Percentiles rank a stretch among this genome's conserved stretches.
Evolutionary conservation across 345 rosid genomes (phyloP).

Genomic region (Psidium friedrichsthalianum): DNA sequence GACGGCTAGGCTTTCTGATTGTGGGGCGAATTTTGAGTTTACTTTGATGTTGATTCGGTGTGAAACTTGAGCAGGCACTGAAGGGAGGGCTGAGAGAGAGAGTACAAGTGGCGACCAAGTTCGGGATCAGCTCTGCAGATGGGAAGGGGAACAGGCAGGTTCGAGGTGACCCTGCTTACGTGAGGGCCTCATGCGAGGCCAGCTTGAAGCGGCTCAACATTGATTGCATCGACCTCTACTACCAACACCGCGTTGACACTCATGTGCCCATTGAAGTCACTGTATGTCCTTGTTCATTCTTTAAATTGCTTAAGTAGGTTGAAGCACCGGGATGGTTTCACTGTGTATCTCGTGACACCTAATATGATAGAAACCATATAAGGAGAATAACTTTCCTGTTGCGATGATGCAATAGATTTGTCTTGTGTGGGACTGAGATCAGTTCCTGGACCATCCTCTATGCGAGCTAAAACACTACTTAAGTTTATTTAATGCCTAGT

Average conservation of each 20-base stretch:
- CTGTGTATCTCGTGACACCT: not conserved
- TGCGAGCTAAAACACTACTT: too few species aligned
- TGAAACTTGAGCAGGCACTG: constrained; percentile 25
- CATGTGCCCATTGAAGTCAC: constrained; percentile 11
- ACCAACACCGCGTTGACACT: not conserved
- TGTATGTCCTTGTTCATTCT: constrained; percentile 7
- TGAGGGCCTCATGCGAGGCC: constrained; percentile 40
- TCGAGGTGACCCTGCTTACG: constrained; percentile 48
- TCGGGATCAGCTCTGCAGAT: constrained; percentile 19
- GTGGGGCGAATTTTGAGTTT: not conserved
- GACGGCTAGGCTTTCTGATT: not conserved
- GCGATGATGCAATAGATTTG: not conserved
- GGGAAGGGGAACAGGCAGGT: constrained; percentile 15
- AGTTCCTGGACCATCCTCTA: not conserved
- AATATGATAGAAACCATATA: not conserved
- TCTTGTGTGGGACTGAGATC: not conserved
- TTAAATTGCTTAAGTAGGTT: not conserved
- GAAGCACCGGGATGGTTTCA: not conserved
- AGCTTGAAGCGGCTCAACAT: constrained; percentile 51
- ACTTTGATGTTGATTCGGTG: not conserved
- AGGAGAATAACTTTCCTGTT: not conserved
- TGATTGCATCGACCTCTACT: not conserved
- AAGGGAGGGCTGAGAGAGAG: constrained; percentile 38
- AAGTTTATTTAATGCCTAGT: not conserved
- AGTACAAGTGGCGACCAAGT: constrained; percentile 51